These are phyloP conservation scores for Annulohypoxylon moriforme DNA, from an alignment of 495 filamentous ascomycete genomes.

Conservation along the genomic window DNA sequence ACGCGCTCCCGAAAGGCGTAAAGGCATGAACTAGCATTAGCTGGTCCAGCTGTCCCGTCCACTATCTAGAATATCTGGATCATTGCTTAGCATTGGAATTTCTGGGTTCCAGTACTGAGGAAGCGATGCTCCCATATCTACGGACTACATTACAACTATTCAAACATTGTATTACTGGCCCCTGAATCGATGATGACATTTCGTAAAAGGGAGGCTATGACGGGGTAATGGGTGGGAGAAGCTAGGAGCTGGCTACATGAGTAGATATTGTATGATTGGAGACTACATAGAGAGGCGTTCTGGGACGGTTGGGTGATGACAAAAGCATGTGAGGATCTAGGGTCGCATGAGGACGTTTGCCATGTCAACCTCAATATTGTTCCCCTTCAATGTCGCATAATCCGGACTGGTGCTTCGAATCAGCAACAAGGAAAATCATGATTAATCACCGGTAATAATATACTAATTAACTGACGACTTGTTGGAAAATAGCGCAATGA, in stretches of 20 bases:
- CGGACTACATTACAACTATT: constrained; percentile 14
- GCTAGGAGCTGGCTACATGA: constrained; percentile 26
- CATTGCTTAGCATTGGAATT: constrained; percentile 20
- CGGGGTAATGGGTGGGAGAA: constrained; percentile 25
- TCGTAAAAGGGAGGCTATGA: constrained; percentile 34
- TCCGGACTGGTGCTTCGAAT: constrained; percentile 30
- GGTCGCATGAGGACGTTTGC: constrained; percentile 30
- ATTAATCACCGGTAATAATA: constrained; percentile 39
- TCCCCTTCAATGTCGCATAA: constrained; percentile 38
- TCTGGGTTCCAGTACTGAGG: constrained; percentile 26
- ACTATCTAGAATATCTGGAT: constrained; percentile 29
- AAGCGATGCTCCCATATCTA: constrained; percentile 18
- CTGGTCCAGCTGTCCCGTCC: constrained; percentile 6
- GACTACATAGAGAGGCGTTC: constrained; percentile 35
- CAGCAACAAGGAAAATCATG: constrained; percentile 19
- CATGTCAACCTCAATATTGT: constrained; percentile 33
- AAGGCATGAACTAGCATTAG: constrained; percentile 22
- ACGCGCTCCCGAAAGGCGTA: constrained; percentile 71
- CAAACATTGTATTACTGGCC: constrained; percentile 48
- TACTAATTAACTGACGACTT: constrained; percentile 11
- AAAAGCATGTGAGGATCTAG: constrained; percentile 39
- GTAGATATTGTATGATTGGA: constrained; percentile 34
- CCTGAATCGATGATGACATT: constrained; percentile 44
- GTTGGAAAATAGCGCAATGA: background rate
- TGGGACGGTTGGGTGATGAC: constrained; percentile 35